Percentiles rank a stretch among this genome's conserved stretches.
Conservation (phyloP, 2,329 filamentous ascomycete genomes). For the Cladosporium sp. region DNA sequence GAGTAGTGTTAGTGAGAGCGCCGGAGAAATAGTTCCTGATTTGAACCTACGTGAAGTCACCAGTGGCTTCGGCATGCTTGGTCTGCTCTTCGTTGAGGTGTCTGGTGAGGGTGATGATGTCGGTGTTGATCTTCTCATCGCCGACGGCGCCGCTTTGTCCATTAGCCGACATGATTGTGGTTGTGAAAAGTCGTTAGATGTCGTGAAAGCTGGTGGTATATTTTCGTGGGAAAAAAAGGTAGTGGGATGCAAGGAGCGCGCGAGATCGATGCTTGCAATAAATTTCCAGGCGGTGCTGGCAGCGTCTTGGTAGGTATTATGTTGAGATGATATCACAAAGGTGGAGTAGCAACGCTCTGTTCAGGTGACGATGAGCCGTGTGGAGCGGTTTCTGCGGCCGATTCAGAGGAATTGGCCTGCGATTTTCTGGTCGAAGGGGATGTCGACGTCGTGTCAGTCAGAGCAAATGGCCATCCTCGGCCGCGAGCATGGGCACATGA, state of each 20-base stretch:
- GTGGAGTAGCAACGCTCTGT: slow-evolving; percentile 20
- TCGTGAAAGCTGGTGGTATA: not conserved
- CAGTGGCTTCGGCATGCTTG: slow-evolving; percentile 91
- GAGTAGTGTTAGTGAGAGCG: slow-evolving; percentile 22
- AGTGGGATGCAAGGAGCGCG: not conserved
- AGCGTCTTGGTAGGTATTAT: slow-evolving; percentile 12
- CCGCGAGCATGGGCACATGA: slow-evolving; percentile 17
- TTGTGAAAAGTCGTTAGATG: not conserved
- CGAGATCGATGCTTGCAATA: slow-evolving; percentile 8
- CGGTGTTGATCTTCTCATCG: slow-evolving; percentile 83
- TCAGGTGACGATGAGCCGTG: slow-evolving; percentile 11
- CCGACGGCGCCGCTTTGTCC: slow-evolving; percentile 55
- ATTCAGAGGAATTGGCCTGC: not conserved
- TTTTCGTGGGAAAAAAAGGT: not conserved
- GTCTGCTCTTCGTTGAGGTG: slow-evolving; percentile 95
- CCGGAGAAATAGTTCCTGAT: too few relatives aligned
- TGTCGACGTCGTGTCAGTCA: not conserved
- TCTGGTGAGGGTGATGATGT: slow-evolving; percentile 92
- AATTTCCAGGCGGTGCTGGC: slow-evolving; percentile 15
- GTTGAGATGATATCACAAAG: slow-evolving; percentile 19
- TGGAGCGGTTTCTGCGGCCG: slow-evolving; percentile 11
- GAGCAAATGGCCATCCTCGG: not conserved
- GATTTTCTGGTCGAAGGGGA: not conserved
- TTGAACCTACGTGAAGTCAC: slow-evolving; percentile 87
- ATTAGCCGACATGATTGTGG: slow-evolving; percentile 38